Evolutionary conservation across 257 asterid species (phyloP), one percentile per base, ranked within the genome.

Genomic region (Solanum habrochaites): DNA sequence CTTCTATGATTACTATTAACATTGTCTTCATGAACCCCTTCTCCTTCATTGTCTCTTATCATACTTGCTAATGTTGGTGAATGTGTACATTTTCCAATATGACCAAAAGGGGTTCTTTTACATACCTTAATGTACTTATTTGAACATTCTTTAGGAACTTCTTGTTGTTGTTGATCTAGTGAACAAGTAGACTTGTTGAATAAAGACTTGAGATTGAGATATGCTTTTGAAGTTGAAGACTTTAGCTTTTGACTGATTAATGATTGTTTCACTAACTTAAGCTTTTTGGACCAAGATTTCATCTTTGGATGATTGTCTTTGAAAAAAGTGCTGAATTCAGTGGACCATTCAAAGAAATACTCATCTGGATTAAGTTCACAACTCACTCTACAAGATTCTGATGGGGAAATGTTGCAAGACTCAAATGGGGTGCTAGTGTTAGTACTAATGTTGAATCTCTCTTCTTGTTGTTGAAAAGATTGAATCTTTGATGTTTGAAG

Each of bases 321-420:
- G 82, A 89, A 86, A 88, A 92, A 93, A 45, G 89, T 85, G 82
- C 88, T 92, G n/a, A 93, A 83, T 14, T 95, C 97, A 64, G 90
- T 89, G 2, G 98, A 94, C 98, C 98, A 94, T 80, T 93, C 93
- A 40, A 94, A 93, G 94, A 91, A 94, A 75, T 87, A 87, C 49
- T 95, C 95, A 62, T 92, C 94, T 1, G 96, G 93, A 85, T 91
- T 92, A n/a, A 92, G 93, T 39, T 96, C 99, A 80, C 94, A 92
- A 88, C 98, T 95, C 8, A 88, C 94, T 42, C 98, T 75, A 89
- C 98, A 92, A 8, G 98, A 95, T 45, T 95, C 98, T 6, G 98
- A 88, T 18, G 99, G 98, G 11, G 98, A 93, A 32, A 92, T 90
- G 85, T 87, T 92, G 92, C 93, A 89, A 0, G 96, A 91, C 32